Evolutionary conservation across 441 rosid species (phyloP), one percentile per base, ranked within the genome.

Genomic region (Macaranga tanarius): DNA sequence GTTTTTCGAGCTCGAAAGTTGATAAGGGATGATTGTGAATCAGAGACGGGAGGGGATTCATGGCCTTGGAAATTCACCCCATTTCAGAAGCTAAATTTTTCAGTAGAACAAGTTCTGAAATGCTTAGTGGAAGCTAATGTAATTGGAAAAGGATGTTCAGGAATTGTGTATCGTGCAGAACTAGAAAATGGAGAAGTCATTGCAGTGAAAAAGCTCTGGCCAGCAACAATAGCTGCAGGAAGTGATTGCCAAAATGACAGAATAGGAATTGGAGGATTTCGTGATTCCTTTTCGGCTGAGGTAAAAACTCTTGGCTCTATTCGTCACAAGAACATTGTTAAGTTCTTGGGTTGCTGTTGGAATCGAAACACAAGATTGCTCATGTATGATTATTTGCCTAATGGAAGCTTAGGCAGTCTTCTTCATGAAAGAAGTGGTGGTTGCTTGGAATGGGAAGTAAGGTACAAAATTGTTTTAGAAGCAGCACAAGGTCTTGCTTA

Each of bases 131-230:
- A 95, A 72, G 67, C 81, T 65, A 95, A 95, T 67, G 92, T 95
- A 72, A 85, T 95, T 20, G 98, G 99, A 59, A 95, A 95, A 80
- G 99, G 99, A 48, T 95, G 96, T 74, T 95, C 99, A 0, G 98
- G 98, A 5, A 77, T 90, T 20, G 97, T 95, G 63, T 95, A 95
- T 77, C 91, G 93, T 0, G 99, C 98, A 20, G 97, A 91, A 15
- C 85, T 92, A 77, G 97, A 82, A 54, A 90, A 88, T 4, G 97
- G 97, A 12, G 96, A 95, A 57, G 87, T 90, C 51, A 90, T 95
- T 67, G 97, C 98, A 0, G 98, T 95, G 23, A 95, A 95, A 87
- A 95, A 92, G 84, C 89, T 95, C 1, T 95, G 99, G 99, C 92
- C 98, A 57, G 71, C 80, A 4, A 76, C 87, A 17, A 75, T 72